phyloP scores from a whole-genome alignment of 257 asterid genomes.

The Capsicum pubescens region DNA sequence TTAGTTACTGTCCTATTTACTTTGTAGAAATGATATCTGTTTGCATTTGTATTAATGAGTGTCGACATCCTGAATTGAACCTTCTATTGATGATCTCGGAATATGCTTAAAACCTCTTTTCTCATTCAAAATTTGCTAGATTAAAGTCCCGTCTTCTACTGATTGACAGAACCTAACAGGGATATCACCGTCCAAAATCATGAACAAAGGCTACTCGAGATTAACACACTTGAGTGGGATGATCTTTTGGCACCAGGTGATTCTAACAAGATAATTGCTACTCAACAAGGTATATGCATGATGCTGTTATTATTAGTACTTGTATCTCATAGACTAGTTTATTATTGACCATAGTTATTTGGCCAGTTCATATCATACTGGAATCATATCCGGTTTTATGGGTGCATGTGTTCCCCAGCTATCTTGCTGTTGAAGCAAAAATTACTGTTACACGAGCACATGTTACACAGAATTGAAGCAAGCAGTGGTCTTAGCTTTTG shows the following conservation, averaged over 20 bases:
- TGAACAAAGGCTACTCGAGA: constrained; percentile 76
- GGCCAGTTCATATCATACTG: constrained; percentile 92
- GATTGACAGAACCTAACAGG: constrained; percentile 59
- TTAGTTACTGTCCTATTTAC: constrained; percentile 39
- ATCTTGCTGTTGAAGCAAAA: constrained; percentile 3
- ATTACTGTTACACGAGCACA: not conserved
- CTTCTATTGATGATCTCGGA: constrained; percentile 3
- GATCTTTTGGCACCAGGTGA: constrained; percentile 81
- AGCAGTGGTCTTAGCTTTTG: not conserved
- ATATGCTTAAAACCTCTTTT: not conserved
- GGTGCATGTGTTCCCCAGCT: not conserved
- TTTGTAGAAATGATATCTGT: not conserved
- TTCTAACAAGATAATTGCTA: constrained; percentile 52
- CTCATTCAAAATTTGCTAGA: constrained; percentile 33
- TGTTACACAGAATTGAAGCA: not conserved
- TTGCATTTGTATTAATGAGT: not conserved
- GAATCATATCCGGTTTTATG: constrained; percentile 80
- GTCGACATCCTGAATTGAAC: not conserved
- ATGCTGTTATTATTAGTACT: not conserved
- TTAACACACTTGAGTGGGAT: constrained; percentile 98
- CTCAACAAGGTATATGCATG: constrained; percentile 60
- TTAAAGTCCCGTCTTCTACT: constrained; percentile 32
- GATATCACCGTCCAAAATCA: constrained; percentile 56
- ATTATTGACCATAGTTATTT: constrained; percentile 75
- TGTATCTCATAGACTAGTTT: not conserved